Evolutionary conservation across 1,284 basidiomycete species (phyloP).

Genomic region (Fistulinella cinereoalba): DNA sequence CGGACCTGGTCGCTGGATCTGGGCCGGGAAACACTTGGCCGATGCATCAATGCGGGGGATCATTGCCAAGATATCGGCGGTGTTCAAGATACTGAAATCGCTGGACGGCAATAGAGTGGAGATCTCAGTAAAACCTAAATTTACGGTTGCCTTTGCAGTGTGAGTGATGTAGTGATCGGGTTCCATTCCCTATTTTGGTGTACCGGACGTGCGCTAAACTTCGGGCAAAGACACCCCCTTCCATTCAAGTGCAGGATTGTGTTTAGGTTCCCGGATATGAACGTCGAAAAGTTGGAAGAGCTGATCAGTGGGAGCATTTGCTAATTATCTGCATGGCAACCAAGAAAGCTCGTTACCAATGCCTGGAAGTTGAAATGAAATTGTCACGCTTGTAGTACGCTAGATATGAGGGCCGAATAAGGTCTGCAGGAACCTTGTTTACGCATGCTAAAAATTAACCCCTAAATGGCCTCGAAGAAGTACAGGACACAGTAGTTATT

Average conservation of each 20-base stretch:
- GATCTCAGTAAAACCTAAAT: slow-evolving; percentile 4
- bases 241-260: slow-evolving; percentile 18
- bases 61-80: slow-evolving; percentile 10
- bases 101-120: slow-evolving; percentile 12
- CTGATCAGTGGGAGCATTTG: slow-evolving; percentile 4
- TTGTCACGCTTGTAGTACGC: too few species aligned
- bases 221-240: slow-evolving; percentile 8
- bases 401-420: too few species aligned
- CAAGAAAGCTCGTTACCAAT: too few species aligned
- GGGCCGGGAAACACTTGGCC: slow-evolving; percentile 12
- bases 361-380: too few species aligned
- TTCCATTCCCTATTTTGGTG: too few species aligned
- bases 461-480: too few species aligned
- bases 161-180: slow-evolving; percentile 5
- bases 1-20: slow-evolving; percentile 16
- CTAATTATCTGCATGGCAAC: too few species aligned
- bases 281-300: slow-evolving; percentile 4
- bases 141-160: background rate
- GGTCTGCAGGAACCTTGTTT: too few species aligned
- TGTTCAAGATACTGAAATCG: slow-evolving; percentile 12
- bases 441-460: too few species aligned
- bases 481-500: too few species aligned
- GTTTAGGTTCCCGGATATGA: slow-evolving; percentile 4
- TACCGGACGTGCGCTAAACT: background rate
- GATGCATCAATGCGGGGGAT: slow-evolving; percentile 12